phyloP scores from a whole-genome alignment of 2,329 filamentous ascomycete genomes.

The Microsporum audouinii region DNA sequence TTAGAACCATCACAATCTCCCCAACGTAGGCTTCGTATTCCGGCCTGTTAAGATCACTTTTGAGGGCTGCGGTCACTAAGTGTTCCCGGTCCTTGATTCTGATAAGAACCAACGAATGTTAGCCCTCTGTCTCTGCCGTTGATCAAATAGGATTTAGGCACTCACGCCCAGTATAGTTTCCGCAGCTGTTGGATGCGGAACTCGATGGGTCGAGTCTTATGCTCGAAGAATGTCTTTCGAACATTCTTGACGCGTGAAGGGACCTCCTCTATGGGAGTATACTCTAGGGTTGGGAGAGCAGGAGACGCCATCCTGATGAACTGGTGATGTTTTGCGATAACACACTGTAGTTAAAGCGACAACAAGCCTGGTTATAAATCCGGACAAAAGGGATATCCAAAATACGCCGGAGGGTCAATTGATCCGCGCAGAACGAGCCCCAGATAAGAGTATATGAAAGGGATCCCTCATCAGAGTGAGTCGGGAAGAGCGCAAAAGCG shows the following conservation, averaged over 20 bases:
- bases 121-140: not conserved
- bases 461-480: too few species aligned
- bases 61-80: constrained; percentile 62
- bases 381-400: not conserved
- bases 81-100: constrained; percentile 63
- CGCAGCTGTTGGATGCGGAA: constrained; percentile 79
- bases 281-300: constrained; percentile 40
- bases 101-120: constrained; percentile 5
- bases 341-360: not conserved
- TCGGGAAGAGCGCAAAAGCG: too few species aligned
- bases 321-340: not conserved
- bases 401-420: not conserved
- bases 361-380: not conserved
- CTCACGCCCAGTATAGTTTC: constrained; percentile 81
- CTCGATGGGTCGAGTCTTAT: constrained; percentile 70
- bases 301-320: constrained; percentile 14
- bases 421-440: not conserved
- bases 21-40: constrained; percentile 59
- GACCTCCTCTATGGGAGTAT: constrained; percentile 57
- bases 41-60: constrained; percentile 67
- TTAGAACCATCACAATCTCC: constrained; percentile 68
- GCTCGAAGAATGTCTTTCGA: constrained; percentile 59
- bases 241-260: constrained; percentile 48
- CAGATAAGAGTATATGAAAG: not conserved
- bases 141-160: constrained; percentile 4